Evolutionary conservation across 768 basidiomycete genomes (phyloP).

Genomic region (Lactarius sp.): DNA sequence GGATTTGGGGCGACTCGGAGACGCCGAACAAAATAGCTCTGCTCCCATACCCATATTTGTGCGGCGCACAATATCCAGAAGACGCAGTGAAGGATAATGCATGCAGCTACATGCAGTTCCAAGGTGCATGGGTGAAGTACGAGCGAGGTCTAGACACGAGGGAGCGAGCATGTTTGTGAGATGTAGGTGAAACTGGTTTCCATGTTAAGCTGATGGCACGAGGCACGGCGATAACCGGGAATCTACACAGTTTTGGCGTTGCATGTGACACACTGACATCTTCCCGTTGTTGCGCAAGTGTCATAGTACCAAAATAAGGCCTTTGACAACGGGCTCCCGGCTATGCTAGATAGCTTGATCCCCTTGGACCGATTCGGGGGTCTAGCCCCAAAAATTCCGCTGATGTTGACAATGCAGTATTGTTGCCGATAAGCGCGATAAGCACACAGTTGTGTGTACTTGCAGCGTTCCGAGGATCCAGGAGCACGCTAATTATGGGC

Average conservation of each 20-base stretch:
- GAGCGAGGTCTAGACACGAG: background rate
- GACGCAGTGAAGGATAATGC: background rate
- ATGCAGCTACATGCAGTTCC: background rate
- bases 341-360: background rate
- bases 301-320: background rate
- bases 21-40: background rate
- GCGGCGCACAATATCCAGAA: background rate
- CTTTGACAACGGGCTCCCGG: background rate
- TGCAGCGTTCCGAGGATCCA: background rate
- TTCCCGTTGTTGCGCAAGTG: background rate
- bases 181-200: background rate
- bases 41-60: background rate
- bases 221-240: constrained; percentile 7
- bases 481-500: background rate
- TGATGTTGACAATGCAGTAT: constrained; percentile 8
- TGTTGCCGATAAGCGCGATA: constrained; percentile 7
- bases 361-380: background rate
- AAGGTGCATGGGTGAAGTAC: background rate
- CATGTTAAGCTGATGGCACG: constrained; percentile 12
- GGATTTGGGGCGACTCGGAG: background rate
- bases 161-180: background rate
- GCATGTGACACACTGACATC: background rate
- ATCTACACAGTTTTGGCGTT: background rate
- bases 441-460: background rate
- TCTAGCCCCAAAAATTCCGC: constrained; percentile 3